Conservation (phyloP, 2,329 filamentous ascomycete genomes). For the Coccinonectria pachysandricola region DNA sequence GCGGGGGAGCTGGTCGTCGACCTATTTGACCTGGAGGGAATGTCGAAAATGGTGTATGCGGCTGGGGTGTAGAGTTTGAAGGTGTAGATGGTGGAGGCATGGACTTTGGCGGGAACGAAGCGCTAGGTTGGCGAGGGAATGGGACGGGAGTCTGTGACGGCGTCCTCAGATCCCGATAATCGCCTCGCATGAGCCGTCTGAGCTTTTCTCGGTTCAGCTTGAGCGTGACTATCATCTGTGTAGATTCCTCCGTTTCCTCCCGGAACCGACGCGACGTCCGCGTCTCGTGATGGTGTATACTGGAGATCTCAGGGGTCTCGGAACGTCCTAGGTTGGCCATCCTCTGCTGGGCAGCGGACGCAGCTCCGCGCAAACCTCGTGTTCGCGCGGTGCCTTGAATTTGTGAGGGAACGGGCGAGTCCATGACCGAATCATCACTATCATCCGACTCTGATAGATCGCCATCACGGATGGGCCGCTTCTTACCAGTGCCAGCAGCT, state of each 20-base stretch:
- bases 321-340: constrained; percentile 77
- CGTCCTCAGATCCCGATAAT: constrained; percentile 29
- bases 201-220: constrained; percentile 64
- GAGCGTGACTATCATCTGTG: constrained; percentile 63
- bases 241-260: constrained; percentile 70
- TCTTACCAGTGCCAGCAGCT: constrained; percentile 48
- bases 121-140: constrained; percentile 22
- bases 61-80: constrained; percentile 27
- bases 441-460: constrained; percentile 83
- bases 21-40: constrained; percentile 49
- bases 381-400: constrained; percentile 73
- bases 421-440: constrained; percentile 76
- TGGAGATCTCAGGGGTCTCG: constrained; percentile 72
- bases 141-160: constrained; percentile 26
- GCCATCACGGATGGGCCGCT: constrained; percentile 47
- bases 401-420: constrained; percentile 72
- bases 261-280: constrained; percentile 55
- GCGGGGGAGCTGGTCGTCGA: constrained; percentile 57
- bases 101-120: constrained; percentile 21
- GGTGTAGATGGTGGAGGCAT: constrained; percentile 30
- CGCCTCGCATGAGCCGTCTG: constrained; percentile 51
- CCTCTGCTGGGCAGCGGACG: constrained; percentile 74
- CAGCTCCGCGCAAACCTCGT: constrained; percentile 79
- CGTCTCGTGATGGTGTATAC: constrained; percentile 59
- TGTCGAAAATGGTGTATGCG: constrained; percentile 22